A percentile compares a stretch with the other conserved stretches of the same genome.
phyloP scores from a whole-genome alignment of 306 rosid species.

The Quercus rubra region DNA sequence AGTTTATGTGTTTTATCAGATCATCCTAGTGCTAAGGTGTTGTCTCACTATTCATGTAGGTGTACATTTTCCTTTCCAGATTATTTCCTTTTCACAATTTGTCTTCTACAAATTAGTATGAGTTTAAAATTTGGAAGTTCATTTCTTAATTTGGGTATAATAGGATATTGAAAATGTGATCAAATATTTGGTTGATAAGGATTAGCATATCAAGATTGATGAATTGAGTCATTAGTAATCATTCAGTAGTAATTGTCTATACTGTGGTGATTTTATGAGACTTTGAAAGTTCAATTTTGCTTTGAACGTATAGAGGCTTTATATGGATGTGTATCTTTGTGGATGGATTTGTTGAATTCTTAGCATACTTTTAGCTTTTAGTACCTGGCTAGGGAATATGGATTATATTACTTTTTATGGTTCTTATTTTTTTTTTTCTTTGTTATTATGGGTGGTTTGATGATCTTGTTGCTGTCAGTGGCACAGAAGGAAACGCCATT shows the following conservation, averaged over 20 bases:
- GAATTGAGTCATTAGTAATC: neutral
- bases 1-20: neutral
- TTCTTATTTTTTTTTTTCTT: neutral
- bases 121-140: neutral
- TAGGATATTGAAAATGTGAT: neutral
- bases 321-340: neutral
- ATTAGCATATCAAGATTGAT: neutral
- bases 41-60: neutral
- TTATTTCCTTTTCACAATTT: neutral
- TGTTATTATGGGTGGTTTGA: slow-evolving; percentile 2
- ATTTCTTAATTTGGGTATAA: neutral
- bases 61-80: neutral
- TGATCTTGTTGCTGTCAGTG: slow-evolving; percentile 56
- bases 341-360: neutral
- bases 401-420: neutral
- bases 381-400: neutral
- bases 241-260: neutral
- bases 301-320: neutral
- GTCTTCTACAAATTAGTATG: neutral
- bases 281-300: neutral
- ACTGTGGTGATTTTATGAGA: neutral
- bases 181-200: neutral
- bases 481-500: slow-evolving; percentile 62
- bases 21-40: neutral
- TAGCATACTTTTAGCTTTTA: neutral